Conservation (phyloP, 1,139 yeast genomes). For the Suhomyces panamericanus region DNA sequence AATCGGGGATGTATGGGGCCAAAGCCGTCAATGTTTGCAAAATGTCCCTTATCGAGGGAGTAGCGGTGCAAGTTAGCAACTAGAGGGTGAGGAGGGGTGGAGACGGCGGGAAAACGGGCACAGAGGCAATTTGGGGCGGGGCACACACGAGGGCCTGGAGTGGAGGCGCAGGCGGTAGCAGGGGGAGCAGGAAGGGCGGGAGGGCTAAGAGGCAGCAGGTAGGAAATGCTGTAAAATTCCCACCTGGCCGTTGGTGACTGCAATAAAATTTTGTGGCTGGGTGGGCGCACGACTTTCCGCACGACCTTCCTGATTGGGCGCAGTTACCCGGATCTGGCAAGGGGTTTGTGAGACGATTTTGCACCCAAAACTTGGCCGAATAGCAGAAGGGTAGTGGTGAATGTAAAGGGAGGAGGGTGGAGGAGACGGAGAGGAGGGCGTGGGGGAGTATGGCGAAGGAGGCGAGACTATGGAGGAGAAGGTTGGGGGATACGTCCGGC, state of each 20-base stretch:
- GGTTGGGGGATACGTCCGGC: no score
- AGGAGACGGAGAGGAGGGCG: neutral
- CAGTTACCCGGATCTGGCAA: slow-evolving; percentile 8
- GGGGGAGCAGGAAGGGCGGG: neutral
- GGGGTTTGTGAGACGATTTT: slow-evolving; percentile 10
- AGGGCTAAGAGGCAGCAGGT: neutral
- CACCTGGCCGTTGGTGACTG: slow-evolving; percentile 15
- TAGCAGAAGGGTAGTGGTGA: neutral
- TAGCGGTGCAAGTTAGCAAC: neutral
- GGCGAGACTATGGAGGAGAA: no score
- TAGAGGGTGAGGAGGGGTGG: neutral
- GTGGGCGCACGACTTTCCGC: slow-evolving; percentile 10
- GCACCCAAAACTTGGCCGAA: slow-evolving; percentile 9
- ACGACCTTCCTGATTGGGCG: slow-evolving; percentile 11
- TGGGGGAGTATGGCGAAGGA: no score
- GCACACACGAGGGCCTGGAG: neutral
- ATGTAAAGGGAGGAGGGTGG: neutral
- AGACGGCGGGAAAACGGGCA: neutral
- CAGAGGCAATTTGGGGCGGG: neutral
- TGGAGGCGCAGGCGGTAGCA: neutral
- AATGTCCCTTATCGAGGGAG: slow-evolving; percentile 2
- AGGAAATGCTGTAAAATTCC: slow-evolving; percentile 13
- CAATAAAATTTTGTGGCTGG: slow-evolving; percentile 15
- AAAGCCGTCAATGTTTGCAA: neutral
- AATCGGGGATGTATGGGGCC: neutral